A percentile compares a stretch with the other conserved stretches of the same genome.
Evolutionary conservation across 768 basidiomycete genomes (phyloP).

Genomic region (Termitomyces sp.): DNA sequence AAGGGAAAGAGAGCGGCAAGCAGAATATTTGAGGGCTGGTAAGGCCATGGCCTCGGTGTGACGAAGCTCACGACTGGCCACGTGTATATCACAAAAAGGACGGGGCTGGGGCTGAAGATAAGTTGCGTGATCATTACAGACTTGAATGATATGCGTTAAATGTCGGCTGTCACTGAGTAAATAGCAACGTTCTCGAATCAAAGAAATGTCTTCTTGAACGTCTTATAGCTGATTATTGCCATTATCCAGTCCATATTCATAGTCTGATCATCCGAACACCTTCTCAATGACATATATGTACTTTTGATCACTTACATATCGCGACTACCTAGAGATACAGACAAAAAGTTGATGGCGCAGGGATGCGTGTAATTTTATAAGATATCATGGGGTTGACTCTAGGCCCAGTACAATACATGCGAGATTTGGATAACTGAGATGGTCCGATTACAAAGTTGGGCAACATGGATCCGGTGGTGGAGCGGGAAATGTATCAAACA

Average conservation of each 20-base stretch:
- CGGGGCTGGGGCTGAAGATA: too few species aligned
- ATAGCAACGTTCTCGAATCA: neutral
- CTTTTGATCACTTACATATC: neutral
- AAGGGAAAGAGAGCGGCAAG: neutral
- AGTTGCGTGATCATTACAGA: too few species aligned
- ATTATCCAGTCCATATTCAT: neutral
- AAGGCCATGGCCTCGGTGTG: constrained; percentile 4
- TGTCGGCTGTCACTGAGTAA: neutral
- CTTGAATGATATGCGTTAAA: too few species aligned
- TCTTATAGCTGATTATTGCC: too few species aligned
- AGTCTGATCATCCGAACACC: neutral
- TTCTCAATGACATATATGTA: neutral
- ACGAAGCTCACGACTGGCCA: neutral
- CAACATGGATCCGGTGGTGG: neutral
- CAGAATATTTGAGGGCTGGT: constrained; percentile 2
- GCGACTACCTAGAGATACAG: neutral
- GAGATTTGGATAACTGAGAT: neutral
- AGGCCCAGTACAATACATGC: constrained; percentile 8
- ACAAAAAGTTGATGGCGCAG: neutral
- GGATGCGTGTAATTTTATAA: neutral
- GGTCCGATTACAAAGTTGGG: neutral
- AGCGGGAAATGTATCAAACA: neutral
- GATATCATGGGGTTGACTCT: neutral
- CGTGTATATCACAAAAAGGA: neutral
- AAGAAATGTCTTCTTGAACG: too few species aligned